Percentiles rank a stretch among this genome's conserved stretches.
Evolutionary conservation across 495 filamentous ascomycete genomes (phyloP).

Genomic region (Penicillium antarcticum): DNA sequence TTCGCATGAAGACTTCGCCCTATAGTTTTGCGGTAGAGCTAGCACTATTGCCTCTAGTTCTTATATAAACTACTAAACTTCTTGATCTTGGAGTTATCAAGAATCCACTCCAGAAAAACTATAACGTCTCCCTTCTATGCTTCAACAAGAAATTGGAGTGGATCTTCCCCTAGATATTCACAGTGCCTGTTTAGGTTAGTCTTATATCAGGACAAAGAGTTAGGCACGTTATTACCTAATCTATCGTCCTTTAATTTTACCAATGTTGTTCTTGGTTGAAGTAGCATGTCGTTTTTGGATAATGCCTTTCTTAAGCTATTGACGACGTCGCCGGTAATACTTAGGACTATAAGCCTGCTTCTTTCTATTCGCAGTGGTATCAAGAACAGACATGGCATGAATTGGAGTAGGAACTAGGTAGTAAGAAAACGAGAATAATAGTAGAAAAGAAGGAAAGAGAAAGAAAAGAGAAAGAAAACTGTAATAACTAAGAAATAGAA

Average conservation of each 20-base stretch:
- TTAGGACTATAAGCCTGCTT: background rate
- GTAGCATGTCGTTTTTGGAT: slow-evolving; percentile 5
- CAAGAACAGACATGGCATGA: background rate
- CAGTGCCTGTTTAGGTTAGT: background rate
- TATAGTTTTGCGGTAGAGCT: slow-evolving; percentile 12
- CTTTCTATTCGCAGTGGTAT: background rate
- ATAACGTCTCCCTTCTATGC: slow-evolving; percentile 6
- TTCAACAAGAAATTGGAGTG: background rate
- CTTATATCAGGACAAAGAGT: no score
- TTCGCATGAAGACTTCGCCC: slow-evolving; percentile 10
- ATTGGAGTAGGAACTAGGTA: background rate
- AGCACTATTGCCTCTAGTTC: slow-evolving; percentile 6
- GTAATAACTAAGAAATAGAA: background rate
- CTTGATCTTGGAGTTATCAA: slow-evolving; percentile 4
- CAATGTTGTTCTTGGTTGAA: slow-evolving; percentile 11
- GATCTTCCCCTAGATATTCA: slow-evolving; percentile 6
- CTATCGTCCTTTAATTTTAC: slow-evolving; percentile 1
- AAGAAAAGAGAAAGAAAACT: background rate
- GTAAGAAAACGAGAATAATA: no score
- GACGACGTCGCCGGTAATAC: slow-evolving; percentile 10
- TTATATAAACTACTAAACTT: slow-evolving; percentile 8
- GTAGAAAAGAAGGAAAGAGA: background rate
- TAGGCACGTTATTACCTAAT: background rate
- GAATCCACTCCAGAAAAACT: slow-evolving; percentile 6
- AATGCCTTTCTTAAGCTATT: slow-evolving; percentile 11